phyloP scores from a whole-genome alignment of 2,329 filamentous ascomycete genomes.

The Corniculantispora saksenae region DNA sequence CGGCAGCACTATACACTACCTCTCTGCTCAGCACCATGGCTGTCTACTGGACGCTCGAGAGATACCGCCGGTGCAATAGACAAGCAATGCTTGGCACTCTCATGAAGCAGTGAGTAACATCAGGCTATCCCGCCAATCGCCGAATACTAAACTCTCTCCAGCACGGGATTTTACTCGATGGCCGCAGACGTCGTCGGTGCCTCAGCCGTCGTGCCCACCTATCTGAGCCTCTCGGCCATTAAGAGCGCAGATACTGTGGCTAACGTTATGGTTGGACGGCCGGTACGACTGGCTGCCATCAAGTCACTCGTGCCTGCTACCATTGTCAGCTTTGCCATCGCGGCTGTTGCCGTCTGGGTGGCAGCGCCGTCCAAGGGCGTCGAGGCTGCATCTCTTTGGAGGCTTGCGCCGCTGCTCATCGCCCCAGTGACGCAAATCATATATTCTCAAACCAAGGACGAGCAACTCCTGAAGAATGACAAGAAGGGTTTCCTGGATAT shows the following conservation, averaged over 20 bases:
- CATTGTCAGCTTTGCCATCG: not conserved
- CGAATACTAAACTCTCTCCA: not conserved
- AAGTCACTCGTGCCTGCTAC: not conserved
- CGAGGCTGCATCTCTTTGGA: not conserved
- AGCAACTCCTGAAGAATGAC: not conserved
- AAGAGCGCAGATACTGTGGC: not conserved
- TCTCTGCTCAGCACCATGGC: not conserved
- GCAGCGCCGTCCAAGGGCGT: not conserved
- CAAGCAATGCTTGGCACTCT: slow-evolving; percentile 1
- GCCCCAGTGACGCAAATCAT: slow-evolving; percentile 3
- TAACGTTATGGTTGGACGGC: slow-evolving; percentile 4
- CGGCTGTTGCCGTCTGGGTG: not conserved
- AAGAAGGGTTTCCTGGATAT: not conserved
- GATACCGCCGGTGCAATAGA: slow-evolving; percentile 4
- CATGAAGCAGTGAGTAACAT: not conserved
- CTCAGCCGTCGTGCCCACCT: not conserved
- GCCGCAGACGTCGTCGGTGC: not conserved
- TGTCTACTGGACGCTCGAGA: slow-evolving; percentile 6
- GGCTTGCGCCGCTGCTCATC: slow-evolving; percentile 1
- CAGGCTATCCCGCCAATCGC: no score
- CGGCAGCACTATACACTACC: not conserved
- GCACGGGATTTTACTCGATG: not conserved
- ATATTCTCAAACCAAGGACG: not conserved
- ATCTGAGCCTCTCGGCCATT: not conserved
- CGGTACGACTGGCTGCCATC: not conserved